Percentiles rank a stretch among this genome's conserved stretches.
phyloP scores from a whole-genome alignment of 805 yeast genomes.

The Metschnikowia sp. region DNA sequence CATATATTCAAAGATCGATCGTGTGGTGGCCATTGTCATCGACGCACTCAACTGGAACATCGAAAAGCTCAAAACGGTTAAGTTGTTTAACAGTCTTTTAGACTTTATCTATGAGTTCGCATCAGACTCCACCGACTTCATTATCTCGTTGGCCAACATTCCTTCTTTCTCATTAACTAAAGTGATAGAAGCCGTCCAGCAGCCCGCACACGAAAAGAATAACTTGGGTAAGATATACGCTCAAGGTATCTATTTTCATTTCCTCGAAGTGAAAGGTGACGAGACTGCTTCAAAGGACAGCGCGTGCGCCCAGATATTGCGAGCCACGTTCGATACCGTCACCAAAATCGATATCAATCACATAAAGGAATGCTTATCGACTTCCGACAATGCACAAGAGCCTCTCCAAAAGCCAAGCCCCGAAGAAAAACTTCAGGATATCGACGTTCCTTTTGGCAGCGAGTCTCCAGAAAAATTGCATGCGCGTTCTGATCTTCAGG shows the following conservation, averaged over 20 bases:
- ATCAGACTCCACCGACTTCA: slow-evolving; percentile 54
- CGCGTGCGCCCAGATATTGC: slow-evolving; percentile 21
- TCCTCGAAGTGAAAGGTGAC: slow-evolving; percentile 30
- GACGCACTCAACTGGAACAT: slow-evolving; percentile 35
- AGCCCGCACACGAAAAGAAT: slow-evolving; percentile 19
- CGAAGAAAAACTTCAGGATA: slow-evolving; percentile 19
- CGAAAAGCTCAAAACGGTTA: slow-evolving; percentile 32
- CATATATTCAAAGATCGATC: slow-evolving; percentile 46
- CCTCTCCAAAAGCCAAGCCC: slow-evolving; percentile 23
- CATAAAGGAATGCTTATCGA: slow-evolving; percentile 6
- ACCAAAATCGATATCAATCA: slow-evolving; percentile 26
- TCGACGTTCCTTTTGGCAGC: slow-evolving; percentile 23
- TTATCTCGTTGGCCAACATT: slow-evolving; percentile 26
- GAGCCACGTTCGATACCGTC: slow-evolving; percentile 21
- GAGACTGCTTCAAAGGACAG: slow-evolving; percentile 15
- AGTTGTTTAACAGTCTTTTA: slow-evolving; percentile 49
- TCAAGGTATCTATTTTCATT: slow-evolving; percentile 43
- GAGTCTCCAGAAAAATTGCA: slow-evolving; percentile 36
- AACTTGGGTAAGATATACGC: slow-evolving; percentile 32
- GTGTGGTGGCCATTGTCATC: slow-evolving; percentile 35
- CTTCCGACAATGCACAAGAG: slow-evolving; percentile 35
- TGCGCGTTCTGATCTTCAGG: slow-evolving; percentile 54
- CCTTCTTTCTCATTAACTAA: slow-evolving; percentile 17
- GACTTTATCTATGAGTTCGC: slow-evolving; percentile 61
- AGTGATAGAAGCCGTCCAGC: slow-evolving; percentile 18